Evolutionary conservation across 1,139 yeast genomes (phyloP), one percentile per base, ranked within the genome.

Genomic region (Fermentozyma sake): DNA sequence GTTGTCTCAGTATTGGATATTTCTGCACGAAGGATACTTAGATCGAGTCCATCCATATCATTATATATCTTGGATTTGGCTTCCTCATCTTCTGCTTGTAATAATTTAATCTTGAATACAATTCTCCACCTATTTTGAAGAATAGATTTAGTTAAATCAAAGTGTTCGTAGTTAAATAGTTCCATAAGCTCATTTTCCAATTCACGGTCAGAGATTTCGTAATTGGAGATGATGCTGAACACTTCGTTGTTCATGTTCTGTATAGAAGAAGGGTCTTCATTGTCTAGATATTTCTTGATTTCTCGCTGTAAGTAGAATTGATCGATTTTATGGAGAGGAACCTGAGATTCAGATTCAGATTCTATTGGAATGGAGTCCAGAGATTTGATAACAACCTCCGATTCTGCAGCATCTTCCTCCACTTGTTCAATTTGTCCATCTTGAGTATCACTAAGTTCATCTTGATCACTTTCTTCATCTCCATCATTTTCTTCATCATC

Each of bases 101-200:
- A 53, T 20, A 71, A 50, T 30, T 58, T 60, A 1, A 72, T 58
- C 20, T 79, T 73, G 72, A 77, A 81, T 2, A 69, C 72, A 5
- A 82, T 55, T 26, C 61, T 52, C 42, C 66, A 57, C 32, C 81
- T 51, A 42, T 85, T 80, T 21, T 62, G 60, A 11, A 75, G 55
- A 16, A 83, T 48, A 7, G 53, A 43, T 22, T 68, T 64, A 7
- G 76, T 68, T 7, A 81, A 46, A 0, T 65, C 71, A 23, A 67
- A 58, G 30, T 75, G 61, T 23, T 73, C 76, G 32, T 62, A 65
- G 10, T 72, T 75, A 23, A 79, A 55, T 6, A 74, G 37, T 22
- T 65, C 72, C 52, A 69, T 54, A 9, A 83, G 47, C 12, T 64
- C 68, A 26, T 67, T 66, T 37, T 78, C 84, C 22, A 78, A 63